Evolutionary conservation across 257 asterid species (phyloP), one percentile per base, ranked within the genome.

Genomic region (Solanum chmielewskii): DNA sequence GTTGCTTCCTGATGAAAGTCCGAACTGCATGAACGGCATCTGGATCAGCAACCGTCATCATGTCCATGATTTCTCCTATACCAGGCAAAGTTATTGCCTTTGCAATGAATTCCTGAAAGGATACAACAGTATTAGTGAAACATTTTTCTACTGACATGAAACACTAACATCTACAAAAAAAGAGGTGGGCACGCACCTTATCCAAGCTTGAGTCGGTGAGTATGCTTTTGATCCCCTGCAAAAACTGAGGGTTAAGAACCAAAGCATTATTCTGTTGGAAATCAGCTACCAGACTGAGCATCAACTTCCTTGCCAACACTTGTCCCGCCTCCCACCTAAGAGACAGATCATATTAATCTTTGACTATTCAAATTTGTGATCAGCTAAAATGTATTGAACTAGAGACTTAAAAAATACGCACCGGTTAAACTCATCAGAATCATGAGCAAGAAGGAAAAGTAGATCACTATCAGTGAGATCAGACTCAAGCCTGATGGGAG

Each of bases 371-470:
- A 86, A 83, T 18, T 77, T 82, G 70, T 29, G 31, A 29, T 23
- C 9, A 87, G 75, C 21, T 18, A 86, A 42, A 70, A 64, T 44
- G 52, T 56, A 60, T 15, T 11, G 49, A 14, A 47, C 31, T 5
- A 84, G 77, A 81, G 21, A 75, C 33, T 49, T 7, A 18, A 31
- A n/a, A 64, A 71, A 14, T 45, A 83, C 92, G 62, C 91, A 95
- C 98, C 98, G 95, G 89, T 94, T 95, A 89, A 95, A 95, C 91
- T 95, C 98, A 86, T 95, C 97, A 35, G 97, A 92, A 91, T 95
- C 98, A 89, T 93, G 92, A 56, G 97, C 98, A 35, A 95, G 96
- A 89, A 95, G 98, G 91, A 95, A 93, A 86, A 91, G 92, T 33
- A 95, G 89, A 88, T 95, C 96, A n/a, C 70, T 90, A 18, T 92